These are phyloP conservation scores for Pichia sp. DNA, from an alignment of 1,139 yeast species.

Conservation along the genomic window DNA sequence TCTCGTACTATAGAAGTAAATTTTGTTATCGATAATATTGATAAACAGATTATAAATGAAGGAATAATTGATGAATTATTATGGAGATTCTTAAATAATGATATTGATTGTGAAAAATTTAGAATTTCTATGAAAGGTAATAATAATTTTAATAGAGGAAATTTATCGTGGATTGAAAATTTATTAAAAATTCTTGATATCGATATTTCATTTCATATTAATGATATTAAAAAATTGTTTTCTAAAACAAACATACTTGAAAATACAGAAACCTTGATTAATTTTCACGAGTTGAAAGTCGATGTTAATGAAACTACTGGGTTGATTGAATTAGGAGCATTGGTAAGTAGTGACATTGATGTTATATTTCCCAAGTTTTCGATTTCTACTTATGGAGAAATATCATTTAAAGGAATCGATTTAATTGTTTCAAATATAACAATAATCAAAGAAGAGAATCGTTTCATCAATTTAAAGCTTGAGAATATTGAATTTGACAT, in stretches of 20 bases:
- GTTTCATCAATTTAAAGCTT: background rate
- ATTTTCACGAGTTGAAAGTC: background rate
- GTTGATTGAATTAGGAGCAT: background rate
- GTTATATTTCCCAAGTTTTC: background rate
- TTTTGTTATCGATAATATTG: slow-evolving; percentile 5
- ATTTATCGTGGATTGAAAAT: slow-evolving; percentile 3
- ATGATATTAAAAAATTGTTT: background rate
- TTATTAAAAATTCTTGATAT: slow-evolving; percentile 1
- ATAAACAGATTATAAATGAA: background rate
- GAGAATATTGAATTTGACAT: background rate
- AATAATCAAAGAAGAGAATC: background rate
- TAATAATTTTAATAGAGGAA: background rate
- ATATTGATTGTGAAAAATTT: slow-evolving; percentile 1
- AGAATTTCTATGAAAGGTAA: slow-evolving; percentile 2
- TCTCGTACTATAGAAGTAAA: background rate
- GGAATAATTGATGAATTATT: slow-evolving; percentile 5
- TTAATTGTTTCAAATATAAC: background rate
- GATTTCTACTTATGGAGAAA: background rate
- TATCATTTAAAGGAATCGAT: background rate
- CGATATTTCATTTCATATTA: background rate
- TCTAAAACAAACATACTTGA: background rate
- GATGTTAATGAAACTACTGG: background rate
- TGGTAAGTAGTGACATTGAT: background rate
- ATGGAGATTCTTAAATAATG: slow-evolving; percentile 6
- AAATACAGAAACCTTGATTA: background rate